phyloP scores from a whole-genome alignment of 768 basidiomycete genomes.

The Russula brevipes region DNA sequence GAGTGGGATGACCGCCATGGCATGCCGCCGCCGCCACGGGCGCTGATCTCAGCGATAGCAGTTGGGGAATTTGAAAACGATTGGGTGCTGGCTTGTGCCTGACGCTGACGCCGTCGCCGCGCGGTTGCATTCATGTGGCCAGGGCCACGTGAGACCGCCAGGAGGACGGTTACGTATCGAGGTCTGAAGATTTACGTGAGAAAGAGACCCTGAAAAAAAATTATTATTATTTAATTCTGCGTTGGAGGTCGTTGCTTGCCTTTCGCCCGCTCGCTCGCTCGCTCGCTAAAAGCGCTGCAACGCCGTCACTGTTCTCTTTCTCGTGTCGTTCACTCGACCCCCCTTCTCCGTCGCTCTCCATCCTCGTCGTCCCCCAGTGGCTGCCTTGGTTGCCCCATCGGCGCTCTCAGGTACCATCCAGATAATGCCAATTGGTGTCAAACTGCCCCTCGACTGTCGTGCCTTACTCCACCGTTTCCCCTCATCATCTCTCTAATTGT shows the following conservation, averaged over 20 bases:
- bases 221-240: background rate
- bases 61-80: constrained; percentile 6
- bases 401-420: constrained; percentile 20
- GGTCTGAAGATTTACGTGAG: background rate
- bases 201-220: background rate
- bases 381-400: constrained; percentile 6
- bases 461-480: constrained; percentile 16
- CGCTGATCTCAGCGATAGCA: constrained; percentile 8
- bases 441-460: constrained; percentile 15
- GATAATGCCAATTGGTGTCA: constrained; percentile 32
- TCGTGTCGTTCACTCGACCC: constrained; percentile 25
- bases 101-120: too few species aligned
- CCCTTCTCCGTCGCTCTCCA: constrained; percentile 28
- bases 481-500: constrained; percentile 24
- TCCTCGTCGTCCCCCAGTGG: constrained; percentile 23
- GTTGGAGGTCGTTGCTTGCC: background rate
- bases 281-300: constrained; percentile 7
- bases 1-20: constrained; percentile 18
- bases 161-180: background rate
- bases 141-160: too few species aligned
- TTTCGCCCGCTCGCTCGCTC: too few species aligned
- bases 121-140: too few species aligned
- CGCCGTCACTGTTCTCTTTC: constrained; percentile 11
- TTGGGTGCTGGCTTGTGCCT: background rate
- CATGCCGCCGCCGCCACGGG: background rate